Conservation (phyloP, 1,139 yeast species). For the Kodamaea fungicola region DNA sequence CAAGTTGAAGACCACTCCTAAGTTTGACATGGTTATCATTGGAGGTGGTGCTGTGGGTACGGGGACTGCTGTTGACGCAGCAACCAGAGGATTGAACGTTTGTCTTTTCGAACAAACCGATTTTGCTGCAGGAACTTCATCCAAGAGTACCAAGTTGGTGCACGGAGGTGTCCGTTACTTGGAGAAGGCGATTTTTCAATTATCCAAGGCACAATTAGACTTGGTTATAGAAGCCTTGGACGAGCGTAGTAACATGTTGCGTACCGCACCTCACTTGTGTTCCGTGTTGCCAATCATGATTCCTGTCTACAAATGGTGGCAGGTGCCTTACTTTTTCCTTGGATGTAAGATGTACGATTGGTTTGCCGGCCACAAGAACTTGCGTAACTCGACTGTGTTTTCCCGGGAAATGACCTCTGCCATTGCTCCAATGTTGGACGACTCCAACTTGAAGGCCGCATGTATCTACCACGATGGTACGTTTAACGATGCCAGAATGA, state of each 20-base stretch:
- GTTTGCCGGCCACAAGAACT: constrained; percentile 86
- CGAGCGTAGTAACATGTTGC: constrained; percentile 85
- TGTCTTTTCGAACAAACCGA: constrained; percentile 84
- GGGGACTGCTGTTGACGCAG: constrained; percentile 91
- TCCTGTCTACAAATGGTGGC: constrained; percentile 96
- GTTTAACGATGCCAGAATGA: constrained; percentile 91
- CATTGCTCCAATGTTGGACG: constrained; percentile 85
- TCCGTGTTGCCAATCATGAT: constrained; percentile 88
- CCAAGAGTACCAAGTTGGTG: constrained; percentile 95
- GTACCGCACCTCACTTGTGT: constrained; percentile 91
- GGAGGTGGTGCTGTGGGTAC: constrained; percentile 98
- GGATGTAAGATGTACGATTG: constrained; percentile 93
- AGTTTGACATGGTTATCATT: constrained; percentile 76
- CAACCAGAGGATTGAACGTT: constrained; percentile 85
- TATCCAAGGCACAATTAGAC: constrained; percentile 87
- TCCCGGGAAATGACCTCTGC: constrained; percentile 66
- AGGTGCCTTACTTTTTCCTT: constrained; percentile 87
- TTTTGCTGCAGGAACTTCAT: constrained; percentile 89
- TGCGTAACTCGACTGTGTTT: constrained; percentile 74
- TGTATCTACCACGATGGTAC: constrained; percentile 94
- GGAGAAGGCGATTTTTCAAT: constrained; percentile 90
- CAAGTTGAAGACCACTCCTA: constrained; percentile 33
- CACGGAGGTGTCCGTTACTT: constrained; percentile 96
- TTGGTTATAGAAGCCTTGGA: constrained; percentile 91
- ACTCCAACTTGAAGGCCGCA: constrained; percentile 78